Evolutionary conservation across 208 protist genomes (phyloP), one percentile per base, ranked within the genome.

Genomic region (Acanthamoeba healyi): DNA sequence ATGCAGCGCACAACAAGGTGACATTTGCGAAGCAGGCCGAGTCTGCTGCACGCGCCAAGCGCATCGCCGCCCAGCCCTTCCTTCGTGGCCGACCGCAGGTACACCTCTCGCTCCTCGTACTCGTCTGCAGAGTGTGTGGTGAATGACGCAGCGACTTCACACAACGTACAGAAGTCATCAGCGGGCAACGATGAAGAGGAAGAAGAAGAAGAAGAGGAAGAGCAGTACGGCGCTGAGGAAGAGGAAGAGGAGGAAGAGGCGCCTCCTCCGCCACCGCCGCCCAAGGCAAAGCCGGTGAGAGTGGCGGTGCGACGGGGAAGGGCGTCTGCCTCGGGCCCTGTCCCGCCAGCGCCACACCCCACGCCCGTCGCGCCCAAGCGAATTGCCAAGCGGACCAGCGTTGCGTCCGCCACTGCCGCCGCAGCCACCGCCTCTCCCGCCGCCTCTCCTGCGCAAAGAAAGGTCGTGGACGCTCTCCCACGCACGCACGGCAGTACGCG

Each of bases 31-130:
- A 67, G 58, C 58, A 67, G 58, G 58, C 58, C 24, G 58, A 67
- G 29, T 67, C 58, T 15, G 58, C 4, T 5, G 58, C 58, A n/a
- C 58, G 58, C 3, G 58, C 58, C n/a, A 67, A 67, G 58, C 58
- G 22, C 58, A 67, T 67, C 58, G 58, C 58, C 29, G 58, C 58
- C n/a, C 58, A 67, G 58, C 58, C 58, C 58, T 67, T 67, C 14
- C 0, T 67, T 6, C 9, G n/a, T 17, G 58, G 58, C 58, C 7
- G n/a, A 22, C 58, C 58, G 4, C 58, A 34, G 29, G 58, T 34
- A 9, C 58, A 6, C 22, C 58, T 9, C n/a, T 3, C n/a, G 2
- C 3, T 15, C 5, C n/a, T 14, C 58, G 4, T 34, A 9, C 34
- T 9, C 22, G 4, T 22, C 17, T 58, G 44, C 44, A 49, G 44